Conservation (phyloP, 768 basidiomycete genomes). For the Russula olivacea region DNA sequence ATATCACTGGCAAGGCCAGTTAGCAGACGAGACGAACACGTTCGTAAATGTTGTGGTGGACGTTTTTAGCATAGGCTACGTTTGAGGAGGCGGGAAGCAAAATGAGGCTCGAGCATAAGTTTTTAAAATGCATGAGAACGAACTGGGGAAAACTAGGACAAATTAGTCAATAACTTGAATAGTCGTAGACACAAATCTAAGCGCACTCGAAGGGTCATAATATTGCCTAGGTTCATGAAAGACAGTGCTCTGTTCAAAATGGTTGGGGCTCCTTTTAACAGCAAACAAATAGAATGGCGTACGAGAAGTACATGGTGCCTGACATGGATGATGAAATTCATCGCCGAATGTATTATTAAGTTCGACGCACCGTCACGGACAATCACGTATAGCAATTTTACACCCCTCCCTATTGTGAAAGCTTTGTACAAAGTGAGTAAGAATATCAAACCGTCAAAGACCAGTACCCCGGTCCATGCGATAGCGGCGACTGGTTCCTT, state of each 20-base stretch:
- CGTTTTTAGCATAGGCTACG: slow-evolving; percentile 7
- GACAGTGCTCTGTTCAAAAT: slow-evolving; percentile 6
- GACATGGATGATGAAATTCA: neutral
- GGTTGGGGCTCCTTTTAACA: neutral
- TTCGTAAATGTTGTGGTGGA: slow-evolving; percentile 10
- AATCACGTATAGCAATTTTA: slow-evolving; percentile 12
- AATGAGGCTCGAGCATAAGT: neutral
- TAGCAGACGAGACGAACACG: slow-evolving; percentile 12
- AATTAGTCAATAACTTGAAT: neutral
- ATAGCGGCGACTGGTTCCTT: slow-evolving; percentile 6
- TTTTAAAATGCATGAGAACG: neutral
- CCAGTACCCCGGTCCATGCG: slow-evolving; percentile 11
- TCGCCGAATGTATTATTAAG: neutral
- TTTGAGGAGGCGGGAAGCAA: neutral
- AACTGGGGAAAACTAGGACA: slow-evolving; percentile 11
- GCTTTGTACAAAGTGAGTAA: slow-evolving; percentile 17
- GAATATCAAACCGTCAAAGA: slow-evolving; percentile 12
- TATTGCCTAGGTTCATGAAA: slow-evolving; percentile 13
- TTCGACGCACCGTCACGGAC: slow-evolving; percentile 15
- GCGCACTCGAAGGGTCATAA: slow-evolving; percentile 14
- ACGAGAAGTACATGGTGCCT: slow-evolving; percentile 22
- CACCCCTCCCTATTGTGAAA: slow-evolving; percentile 6
- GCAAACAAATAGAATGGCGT: neutral
- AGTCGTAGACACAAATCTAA: neutral
- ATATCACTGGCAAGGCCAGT: neutral